Evolutionary conservation across 257 asterid genomes (phyloP), one percentile per base, ranked within the genome.

Genomic region (Jacaranda copaia): DNA sequence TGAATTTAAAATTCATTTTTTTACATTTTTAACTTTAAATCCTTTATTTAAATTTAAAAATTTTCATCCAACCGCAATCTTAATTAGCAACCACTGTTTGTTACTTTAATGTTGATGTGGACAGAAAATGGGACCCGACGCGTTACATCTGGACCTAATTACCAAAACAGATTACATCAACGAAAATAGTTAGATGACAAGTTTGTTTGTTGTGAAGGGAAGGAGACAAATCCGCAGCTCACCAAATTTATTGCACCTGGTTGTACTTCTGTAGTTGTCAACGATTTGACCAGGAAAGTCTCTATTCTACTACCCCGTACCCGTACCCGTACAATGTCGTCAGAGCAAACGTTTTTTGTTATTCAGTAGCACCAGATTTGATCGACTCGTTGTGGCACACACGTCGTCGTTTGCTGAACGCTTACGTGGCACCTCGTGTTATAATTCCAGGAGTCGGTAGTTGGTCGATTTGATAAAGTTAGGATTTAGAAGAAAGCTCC

Each of bases 391-490:
- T 25, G 72, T 66, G 82, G 25, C 32, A 15, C 15, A 62, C 73
- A 81, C 75, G 86, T 74, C 78, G 72, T 70, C 79, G 86, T 74
- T 63, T 69, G 8, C 14, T 8, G 46, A 18, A 53, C 13, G 60
- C 74, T 71, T 11, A 79, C 84, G 83, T 83, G 86, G 79, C 78
- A 72, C 81, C 53, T 52, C 45, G 18, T 60, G 73, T 12, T 36
- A 56, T 11, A 63, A 70, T 66, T 72, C 51, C 78, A 61, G 64
- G 74, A 76, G 77, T 60, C 77, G 72, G 80, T 77, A 68, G 72
- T 73, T 72, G 82, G 73, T 76, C 70, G 74, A 81, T 72, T 79
- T 56, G 75, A 69, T 45, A 16, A 13, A 72, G 58, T 51, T 68
- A 13, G 65, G 25, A 69, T 75, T 80, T 69, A 45, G 78, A 62